phyloP scores from a whole-genome alignment of 2,329 filamentous ascomycete genomes.

The Tolypocladium cylindrosporum region DNA sequence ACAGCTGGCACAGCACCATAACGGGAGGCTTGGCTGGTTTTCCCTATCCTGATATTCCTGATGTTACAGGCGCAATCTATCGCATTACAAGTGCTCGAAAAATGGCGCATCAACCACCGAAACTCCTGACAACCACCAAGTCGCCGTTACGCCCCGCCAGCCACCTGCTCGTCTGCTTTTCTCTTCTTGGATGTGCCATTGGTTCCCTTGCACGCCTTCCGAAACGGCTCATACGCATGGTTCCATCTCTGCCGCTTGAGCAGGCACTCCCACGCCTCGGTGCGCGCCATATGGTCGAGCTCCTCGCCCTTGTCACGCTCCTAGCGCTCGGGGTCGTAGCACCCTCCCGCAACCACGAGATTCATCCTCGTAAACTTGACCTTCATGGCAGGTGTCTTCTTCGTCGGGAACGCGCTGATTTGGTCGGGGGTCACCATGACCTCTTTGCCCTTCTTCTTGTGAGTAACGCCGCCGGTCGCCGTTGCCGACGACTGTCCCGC shows the following conservation, averaged over 20 bases:
- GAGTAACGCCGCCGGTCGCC: slow-evolving; percentile 18
- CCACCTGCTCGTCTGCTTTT: neutral
- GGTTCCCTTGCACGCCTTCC: neutral
- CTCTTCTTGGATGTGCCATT: neutral
- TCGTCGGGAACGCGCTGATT: slow-evolving; percentile 89
- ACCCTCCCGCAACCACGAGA: slow-evolving; percentile 75
- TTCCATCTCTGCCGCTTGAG: neutral
- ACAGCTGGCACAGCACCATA: neutral
- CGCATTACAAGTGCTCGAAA: neutral
- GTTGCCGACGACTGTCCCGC: slow-evolving; percentile 16
- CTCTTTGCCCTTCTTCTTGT: slow-evolving; percentile 79
- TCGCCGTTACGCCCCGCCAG: neutral
- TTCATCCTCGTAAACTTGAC: slow-evolving; percentile 95
- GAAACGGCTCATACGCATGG: neutral
- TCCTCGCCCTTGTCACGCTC: neutral
- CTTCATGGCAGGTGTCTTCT: slow-evolving; percentile 91
- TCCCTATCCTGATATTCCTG: neutral
- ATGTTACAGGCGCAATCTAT: neutral
- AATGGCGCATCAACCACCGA: neutral
- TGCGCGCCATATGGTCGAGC: neutral
- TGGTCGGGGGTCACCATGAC: slow-evolving; percentile 86
- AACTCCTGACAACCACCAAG: neutral
- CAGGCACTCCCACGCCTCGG: neutral
- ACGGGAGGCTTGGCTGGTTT: neutral
- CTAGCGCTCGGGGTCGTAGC: slow-evolving; percentile 46